Evolutionary conservation across 2,329 filamentous ascomycete genomes (phyloP), one percentile per base, ranked within the genome.

Genomic region (Trichoderma koningii): DNA sequence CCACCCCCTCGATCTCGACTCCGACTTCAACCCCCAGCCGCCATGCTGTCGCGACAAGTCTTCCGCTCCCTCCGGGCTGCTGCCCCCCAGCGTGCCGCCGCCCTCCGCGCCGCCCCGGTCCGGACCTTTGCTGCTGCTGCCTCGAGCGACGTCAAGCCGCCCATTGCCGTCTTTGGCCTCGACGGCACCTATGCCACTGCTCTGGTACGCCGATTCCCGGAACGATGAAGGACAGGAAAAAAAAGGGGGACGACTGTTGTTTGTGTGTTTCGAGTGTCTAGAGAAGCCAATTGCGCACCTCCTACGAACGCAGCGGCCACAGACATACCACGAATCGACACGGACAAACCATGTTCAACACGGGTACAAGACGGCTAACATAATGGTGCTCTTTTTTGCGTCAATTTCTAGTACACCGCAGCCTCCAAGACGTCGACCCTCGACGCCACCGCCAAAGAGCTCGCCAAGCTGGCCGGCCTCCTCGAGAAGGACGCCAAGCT

Each of bases 121-220:
- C 89, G 93, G 79, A 87, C 86, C 79, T 97, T 92, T 75, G 91
- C 92, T 81, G 92, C 92, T 73, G 83, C 86, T 75, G 78, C 87
- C 72, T 78, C 84, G 75, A 82, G 87, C 78, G 87, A 89, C 68
- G 81, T 87, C 79, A 93, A 91, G 85, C 88, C 94, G 74, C 95
- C 95, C 72, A 85, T 97, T 77, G 87, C 93, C 74, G 87, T 99
- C 76, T 99, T 92, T 82, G 95, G 95, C 74, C 83, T 99, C 77
- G 95, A 98, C 81, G 95, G 95, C 81, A 98, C 94, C 78, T 99
- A 99, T 83, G 95, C 95, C 79, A 93, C 90, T 83, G 95, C 95
- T 83, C 86, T 99, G 89, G 95, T 99, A 94, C 79, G 92, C 71
- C 66, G 34, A 38, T 57, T 52, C 23, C 52, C 45, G 28, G 28